Evolutionary conservation across 805 yeast genomes (phyloP).

Genomic region (Saccharomycopsis schoenii): DNA sequence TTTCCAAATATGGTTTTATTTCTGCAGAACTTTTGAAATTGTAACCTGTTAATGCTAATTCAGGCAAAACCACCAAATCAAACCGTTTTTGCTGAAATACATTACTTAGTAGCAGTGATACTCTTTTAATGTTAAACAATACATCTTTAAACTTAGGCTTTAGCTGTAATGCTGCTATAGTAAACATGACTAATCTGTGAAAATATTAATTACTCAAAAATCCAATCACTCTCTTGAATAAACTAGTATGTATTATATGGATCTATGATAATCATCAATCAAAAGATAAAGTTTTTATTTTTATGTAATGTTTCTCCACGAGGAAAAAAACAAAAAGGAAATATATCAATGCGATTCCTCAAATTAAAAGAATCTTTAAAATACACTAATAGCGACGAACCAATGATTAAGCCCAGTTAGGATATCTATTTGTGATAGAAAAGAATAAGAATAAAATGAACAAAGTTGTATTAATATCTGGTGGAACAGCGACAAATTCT

Average conservation of each 20-base stretch:
- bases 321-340: too few species aligned
- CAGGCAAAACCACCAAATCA: constrained; percentile 75
- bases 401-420: background rate
- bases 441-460: background rate
- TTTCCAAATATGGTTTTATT: constrained; percentile 52
- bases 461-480: constrained; percentile 35
- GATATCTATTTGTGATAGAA: background rate
- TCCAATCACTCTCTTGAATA: too few species aligned
- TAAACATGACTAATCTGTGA: background rate
- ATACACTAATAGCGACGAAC: background rate
- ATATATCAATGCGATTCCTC: too few species aligned
- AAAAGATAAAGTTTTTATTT: too few species aligned
- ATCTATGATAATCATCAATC: too few species aligned
- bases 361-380: too few species aligned
- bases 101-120: constrained; percentile 24
- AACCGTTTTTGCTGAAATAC: constrained; percentile 25
- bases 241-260: too few species aligned
- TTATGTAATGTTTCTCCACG: too few species aligned
- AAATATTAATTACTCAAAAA: too few species aligned
- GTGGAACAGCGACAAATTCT: constrained; percentile 84
- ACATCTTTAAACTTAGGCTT: constrained; percentile 56
- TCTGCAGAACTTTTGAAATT: constrained; percentile 42
- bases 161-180: constrained; percentile 36
- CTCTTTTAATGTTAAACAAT: constrained; percentile 41
- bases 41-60: constrained; percentile 78